phyloP scores from a whole-genome alignment of 768 basidiomycete species.

The Galerina sulciceps region DNA sequence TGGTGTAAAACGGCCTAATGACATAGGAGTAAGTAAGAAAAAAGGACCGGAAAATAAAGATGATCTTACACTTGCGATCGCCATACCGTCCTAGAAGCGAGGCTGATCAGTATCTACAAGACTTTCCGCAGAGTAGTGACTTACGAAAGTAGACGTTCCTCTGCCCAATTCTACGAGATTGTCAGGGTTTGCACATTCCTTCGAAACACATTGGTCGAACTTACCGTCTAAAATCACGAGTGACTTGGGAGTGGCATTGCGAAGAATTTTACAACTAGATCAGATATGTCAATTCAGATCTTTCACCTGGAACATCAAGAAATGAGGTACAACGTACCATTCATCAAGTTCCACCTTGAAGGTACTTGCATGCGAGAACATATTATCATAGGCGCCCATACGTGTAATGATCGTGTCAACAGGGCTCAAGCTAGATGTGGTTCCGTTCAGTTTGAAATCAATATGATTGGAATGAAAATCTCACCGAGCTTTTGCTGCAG shows the following conservation, averaged over 20 bases:
- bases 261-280: conserved; percentile 85
- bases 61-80: conserved; percentile 79
- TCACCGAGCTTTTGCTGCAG: conserved; percentile 79
- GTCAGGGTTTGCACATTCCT: conserved; percentile 12
- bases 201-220: conserved; percentile 21
- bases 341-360: conserved; percentile 99
- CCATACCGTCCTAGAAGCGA: conserved; percentile 86
- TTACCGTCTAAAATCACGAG: conserved; percentile 93
- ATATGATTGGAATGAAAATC: conserved; percentile 18
- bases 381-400: conserved; percentile 99
- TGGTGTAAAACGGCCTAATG: conserved; percentile 88
- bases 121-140: conserved; percentile 11
- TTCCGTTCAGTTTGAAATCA: not conserved
- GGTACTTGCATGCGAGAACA: conserved; percentile 93
- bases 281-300: not conserved
- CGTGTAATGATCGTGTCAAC: conserved; percentile 93
- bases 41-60: not conserved
- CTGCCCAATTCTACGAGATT: conserved; percentile 77
- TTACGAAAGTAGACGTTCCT: conserved; percentile 92
- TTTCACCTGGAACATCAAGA: not conserved
- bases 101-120: conserved; percentile 1
- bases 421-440: conserved; percentile 68
- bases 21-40: conserved; percentile 1
- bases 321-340: conserved; percentile 56
- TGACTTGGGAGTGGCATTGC: conserved; percentile 92